A percentile compares a stretch with the other conserved stretches of the same genome.
Conservation (phyloP, 768 basidiomycete species). For the Auricularia auricula-judae region DNA sequence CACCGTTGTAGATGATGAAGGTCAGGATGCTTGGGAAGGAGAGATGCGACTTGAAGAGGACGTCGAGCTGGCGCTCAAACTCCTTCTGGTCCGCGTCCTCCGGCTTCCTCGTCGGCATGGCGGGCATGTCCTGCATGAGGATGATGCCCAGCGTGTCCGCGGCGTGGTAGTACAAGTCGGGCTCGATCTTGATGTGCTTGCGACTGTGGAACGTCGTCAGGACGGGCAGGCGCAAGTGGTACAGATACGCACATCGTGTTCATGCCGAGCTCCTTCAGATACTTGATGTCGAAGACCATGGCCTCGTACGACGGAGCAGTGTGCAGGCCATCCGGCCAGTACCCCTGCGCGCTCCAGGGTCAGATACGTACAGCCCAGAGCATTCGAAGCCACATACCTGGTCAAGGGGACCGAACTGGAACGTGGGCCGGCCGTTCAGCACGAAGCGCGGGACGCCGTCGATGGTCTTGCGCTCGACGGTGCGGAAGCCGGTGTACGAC, state of each 20-base stretch:
- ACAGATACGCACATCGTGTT: not conserved
- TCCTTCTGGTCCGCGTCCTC: not conserved
- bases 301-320: not conserved
- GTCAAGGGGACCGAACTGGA: not conserved
- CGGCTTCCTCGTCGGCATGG: not conserved
- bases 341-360: not conserved
- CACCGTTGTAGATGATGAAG: slow-evolving; percentile 1
- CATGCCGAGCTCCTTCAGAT: not conserved
- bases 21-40: not conserved
- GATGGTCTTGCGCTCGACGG: not conserved
- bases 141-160: not conserved
- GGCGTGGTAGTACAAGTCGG: not conserved
- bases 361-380: not conserved
- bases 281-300: not conserved
- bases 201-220: not conserved
- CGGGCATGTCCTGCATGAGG: not conserved
- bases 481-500: not conserved
- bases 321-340: not conserved
- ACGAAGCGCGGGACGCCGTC: not conserved
- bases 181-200: slow-evolving; percentile 1
- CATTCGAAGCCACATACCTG: not conserved
- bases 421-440: not conserved
- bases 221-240: not conserved
- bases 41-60: not conserved
- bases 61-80: not conserved